Evolutionary conservation across 441 rosid species (phyloP), one percentile per base, ranked within the genome.

Genomic region (Kokia cookei): DNA sequence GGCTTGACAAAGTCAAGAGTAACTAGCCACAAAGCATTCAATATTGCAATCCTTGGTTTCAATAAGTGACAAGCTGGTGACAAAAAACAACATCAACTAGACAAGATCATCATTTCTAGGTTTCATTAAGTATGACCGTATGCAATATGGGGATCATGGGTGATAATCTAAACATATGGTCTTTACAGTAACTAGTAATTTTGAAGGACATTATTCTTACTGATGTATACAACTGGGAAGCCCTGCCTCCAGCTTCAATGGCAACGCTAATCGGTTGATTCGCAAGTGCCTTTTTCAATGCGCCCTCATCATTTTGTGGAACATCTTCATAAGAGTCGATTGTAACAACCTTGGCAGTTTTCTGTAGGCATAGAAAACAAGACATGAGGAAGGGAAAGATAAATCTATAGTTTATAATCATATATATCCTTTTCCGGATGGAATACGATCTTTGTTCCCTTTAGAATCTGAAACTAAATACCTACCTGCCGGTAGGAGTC

Each of bases 241-340:
- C 89, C 55, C 93, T 82, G 77, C 99, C 97, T 47, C 91, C 88
- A 1, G 84, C 97, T 83, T 95, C 98, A 67, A 95, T 90, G 63
- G 98, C 94, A 14, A 93, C 89, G 13, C 92, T 84, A 11, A 95
- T 67, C 0, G 99, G 99, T 76, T 95, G 99, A 37, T 82, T 78
- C 42, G 90, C 88, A 70, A 89, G 88, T 0, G 99, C 99, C 77
- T 84, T 91, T 82, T 83, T 74, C 80, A 95, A 69, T 32, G 92
- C 94, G 0, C 51, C 58, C 87, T 93, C 97, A 12, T 75, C 7
- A 68, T 95, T 84, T 5, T 0, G 65, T 2, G 90, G 93, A 37
- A 95, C 99, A 82, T 90, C 94, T 43, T 91, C 96, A 47, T 90
- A 95, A 3, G 12, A 37, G 60, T 93, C 91, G 7, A 95, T 91